Percentiles rank a stretch among this genome's conserved stretches.
Conservation (phyloP, 345 rosid genomes). For the Limnanthes douglasii region DNA sequence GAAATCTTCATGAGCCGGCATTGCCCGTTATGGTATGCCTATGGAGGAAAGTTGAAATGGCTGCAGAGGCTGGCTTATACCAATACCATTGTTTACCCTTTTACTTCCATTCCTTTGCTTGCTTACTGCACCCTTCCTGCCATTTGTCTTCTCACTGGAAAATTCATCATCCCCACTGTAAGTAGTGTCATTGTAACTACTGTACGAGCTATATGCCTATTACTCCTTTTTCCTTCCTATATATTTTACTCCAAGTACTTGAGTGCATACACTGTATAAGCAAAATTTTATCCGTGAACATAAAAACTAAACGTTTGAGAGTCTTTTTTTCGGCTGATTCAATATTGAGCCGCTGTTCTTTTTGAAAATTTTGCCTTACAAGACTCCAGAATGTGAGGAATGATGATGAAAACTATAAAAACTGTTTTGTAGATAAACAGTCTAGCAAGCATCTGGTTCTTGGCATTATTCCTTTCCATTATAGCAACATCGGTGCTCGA, state of each 20-base stretch:
- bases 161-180: slow-evolving; percentile 87
- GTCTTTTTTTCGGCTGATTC: neutral
- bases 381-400: neutral
- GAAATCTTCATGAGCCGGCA: slow-evolving; percentile 94
- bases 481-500: slow-evolving; percentile 76
- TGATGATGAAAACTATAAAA: neutral
- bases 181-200: slow-evolving; percentile 15
- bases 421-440: slow-evolving; percentile 43
- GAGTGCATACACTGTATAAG: neutral
- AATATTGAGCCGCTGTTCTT: neutral
- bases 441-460: slow-evolving; percentile 76
- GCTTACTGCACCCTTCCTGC: slow-evolving; percentile 93
- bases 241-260: no score
- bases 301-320: neutral
- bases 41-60: slow-evolving; percentile 82
- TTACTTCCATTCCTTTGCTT: slow-evolving; percentile 87
- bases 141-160: slow-evolving; percentile 90
- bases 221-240: neutral
- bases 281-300: neutral
- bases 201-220: no score
- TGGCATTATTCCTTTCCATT: slow-evolving; percentile 81
- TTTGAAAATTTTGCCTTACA: neutral
- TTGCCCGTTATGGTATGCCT: slow-evolving; percentile 91
- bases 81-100: slow-evolving; percentile 91
- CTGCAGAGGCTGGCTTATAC: slow-evolving; percentile 83